phyloP scores from a whole-genome alignment of 257 asterid genomes.

The Prunella vulgaris region DNA sequence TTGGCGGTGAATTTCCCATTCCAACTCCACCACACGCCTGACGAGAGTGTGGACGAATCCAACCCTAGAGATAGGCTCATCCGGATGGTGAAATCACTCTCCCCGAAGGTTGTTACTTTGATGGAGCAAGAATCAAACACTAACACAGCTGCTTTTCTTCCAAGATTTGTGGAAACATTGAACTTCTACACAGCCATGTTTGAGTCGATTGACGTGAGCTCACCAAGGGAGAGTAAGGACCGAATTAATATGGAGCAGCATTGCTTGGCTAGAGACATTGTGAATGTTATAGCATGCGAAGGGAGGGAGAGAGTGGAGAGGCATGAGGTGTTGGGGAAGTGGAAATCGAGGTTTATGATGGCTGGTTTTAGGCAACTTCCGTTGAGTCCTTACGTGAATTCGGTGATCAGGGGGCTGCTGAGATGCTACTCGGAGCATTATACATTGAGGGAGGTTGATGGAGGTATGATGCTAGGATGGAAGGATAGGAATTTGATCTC shows the following conservation, averaged over 20 bases:
- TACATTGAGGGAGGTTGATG: constrained; percentile 60
- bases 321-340: constrained; percentile 86
- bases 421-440: constrained; percentile 65
- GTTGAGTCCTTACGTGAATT: constrained; percentile 58
- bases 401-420: constrained; percentile 53
- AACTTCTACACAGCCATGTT: constrained; percentile 75
- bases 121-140: constrained; percentile 93
- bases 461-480: constrained; percentile 71
- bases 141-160: constrained; percentile 73
- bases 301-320: constrained; percentile 87
- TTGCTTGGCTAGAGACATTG: constrained; percentile 83
- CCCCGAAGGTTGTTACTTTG: constrained; percentile 73
- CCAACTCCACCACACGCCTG: constrained; percentile 88
- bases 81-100: constrained; percentile 67
- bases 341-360: constrained; percentile 76
- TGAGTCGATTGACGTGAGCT: constrained; percentile 65
- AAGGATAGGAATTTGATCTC: constrained; percentile 65
- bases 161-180: constrained; percentile 61
- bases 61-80: constrained; percentile 84
- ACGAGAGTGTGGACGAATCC: constrained; percentile 79
- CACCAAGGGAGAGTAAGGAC: constrained; percentile 61
- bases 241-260: constrained; percentile 76
- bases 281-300: constrained; percentile 86
- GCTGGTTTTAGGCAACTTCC: constrained; percentile 67
- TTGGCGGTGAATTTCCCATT: constrained; percentile 83